Base-by-base conservation (phyloP, 139 green algal species). In the Desmodesmus armatus region DNA sequence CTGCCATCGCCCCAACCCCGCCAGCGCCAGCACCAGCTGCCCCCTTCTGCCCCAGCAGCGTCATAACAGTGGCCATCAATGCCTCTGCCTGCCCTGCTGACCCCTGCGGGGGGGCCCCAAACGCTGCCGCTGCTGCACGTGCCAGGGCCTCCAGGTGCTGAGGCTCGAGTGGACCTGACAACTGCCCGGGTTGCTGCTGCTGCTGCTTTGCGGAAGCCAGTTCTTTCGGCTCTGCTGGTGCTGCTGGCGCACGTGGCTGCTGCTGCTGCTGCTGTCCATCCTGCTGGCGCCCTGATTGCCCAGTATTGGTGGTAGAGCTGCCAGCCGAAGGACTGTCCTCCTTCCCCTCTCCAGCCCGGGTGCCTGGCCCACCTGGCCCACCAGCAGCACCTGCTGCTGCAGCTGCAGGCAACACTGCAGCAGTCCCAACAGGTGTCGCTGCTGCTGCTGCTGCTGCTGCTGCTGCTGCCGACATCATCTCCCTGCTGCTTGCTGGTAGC, bases 361-460 rank as follows among this genome's bases (percentile, higher is more conserved):
- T n/a, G 31, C 2, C 23, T 25, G 31, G 35, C 13, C 44, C 49
- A 66, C 41, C n/a, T 6, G n/a, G 3, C 5, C 33, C 2, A 27
- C 39, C 69, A 51, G 23, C 70, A 78, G 70, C 70, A 33, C 60
- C 23, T 69, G 60, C 25, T 17, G 60, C 5, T 17, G 25, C 11
- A 33, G 60, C 60, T 69, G 27, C 60, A 11, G 60, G 25, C 60
- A 69, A 5, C 60, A 5, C 13, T 37, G 13, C 60, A 29, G 11
- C 9, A 17, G 9, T 69, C 11, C 60, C 27, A 21, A 51, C 17
- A 23, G 19, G 69, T 44, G 39, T 75, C 23, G 70, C 66, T 75
- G 66, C 70, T 78, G 71, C 71, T 79, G 69, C 35, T 77, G 71
- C 44, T 79, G 71, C 71, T 79, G 71, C 63, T 72, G 63, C 7